Conservation (phyloP, 805 yeast genomes). For the Candida sithepensis region DNA sequence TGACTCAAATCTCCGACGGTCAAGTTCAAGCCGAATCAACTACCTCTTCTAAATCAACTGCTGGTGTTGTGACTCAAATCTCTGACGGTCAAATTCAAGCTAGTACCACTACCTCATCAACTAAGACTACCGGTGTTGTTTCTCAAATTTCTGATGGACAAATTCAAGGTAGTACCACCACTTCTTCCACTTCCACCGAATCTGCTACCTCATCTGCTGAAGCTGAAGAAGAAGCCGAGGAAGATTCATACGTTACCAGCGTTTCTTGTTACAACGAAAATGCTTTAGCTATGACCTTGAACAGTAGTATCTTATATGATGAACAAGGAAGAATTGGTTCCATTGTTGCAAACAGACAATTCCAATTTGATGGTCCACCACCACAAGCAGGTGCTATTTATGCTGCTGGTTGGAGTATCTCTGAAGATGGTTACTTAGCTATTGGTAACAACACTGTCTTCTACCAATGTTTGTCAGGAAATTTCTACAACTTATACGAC, state of each 20-base stretch:
- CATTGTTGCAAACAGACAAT: slow-evolving; percentile 59
- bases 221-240: slow-evolving; percentile 15
- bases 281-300: slow-evolving; percentile 43
- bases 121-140: slow-evolving; percentile 33
- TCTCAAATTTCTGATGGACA: slow-evolving; percentile 37
- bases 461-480: slow-evolving; percentile 54
- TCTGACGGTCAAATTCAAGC: slow-evolving; percentile 23
- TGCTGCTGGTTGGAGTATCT: slow-evolving; percentile 50
- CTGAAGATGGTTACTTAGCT: slow-evolving; percentile 44
- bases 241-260: slow-evolving; percentile 8
- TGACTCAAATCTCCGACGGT: slow-evolving; percentile 49
- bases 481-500: slow-evolving; percentile 57
- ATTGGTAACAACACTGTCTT: slow-evolving; percentile 44
- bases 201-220: slow-evolving; percentile 19
- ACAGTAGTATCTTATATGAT: slow-evolving; percentile 41
- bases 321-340: slow-evolving; percentile 51
- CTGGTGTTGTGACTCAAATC: slow-evolving; percentile 16
- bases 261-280: slow-evolving; percentile 34
- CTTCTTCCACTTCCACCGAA: slow-evolving; percentile 19
- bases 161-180: slow-evolving; percentile 32
- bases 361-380: slow-evolving; percentile 65
- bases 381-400: slow-evolving; percentile 57
- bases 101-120: slow-evolving; percentile 28
- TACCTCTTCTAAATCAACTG: slow-evolving; percentile 21
- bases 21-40: slow-evolving; percentile 42